Evolutionary conservation across 2,329 filamentous ascomycete genomes (phyloP).

Genomic region (Colletotrichum sp.): DNA sequence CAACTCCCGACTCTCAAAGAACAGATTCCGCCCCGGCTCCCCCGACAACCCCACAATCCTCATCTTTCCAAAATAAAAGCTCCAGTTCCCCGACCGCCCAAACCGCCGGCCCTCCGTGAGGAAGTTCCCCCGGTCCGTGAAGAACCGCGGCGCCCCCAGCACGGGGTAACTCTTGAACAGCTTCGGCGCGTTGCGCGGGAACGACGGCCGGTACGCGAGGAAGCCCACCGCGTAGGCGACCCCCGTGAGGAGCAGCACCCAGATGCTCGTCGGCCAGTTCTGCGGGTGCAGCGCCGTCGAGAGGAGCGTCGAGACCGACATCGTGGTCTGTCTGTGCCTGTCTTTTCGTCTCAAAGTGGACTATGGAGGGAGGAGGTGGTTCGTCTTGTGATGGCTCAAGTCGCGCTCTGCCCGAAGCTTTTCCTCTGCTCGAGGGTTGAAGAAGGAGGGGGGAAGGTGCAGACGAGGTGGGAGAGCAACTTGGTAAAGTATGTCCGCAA

Average conservation of each 20-base stretch:
- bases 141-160: slow-evolving; percentile 49
- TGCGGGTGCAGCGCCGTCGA: slow-evolving; percentile 3
- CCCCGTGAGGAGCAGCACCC: slow-evolving; percentile 19
- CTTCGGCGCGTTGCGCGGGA: slow-evolving; percentile 28
- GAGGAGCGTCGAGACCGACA: not conserved
- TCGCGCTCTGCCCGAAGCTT: not conserved
- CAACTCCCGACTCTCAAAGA: slow-evolving; percentile 49
- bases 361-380: not conserved
- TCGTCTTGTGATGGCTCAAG: not conserved
- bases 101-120: slow-evolving; percentile 34
- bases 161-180: slow-evolving; percentile 40
- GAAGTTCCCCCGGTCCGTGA: slow-evolving; percentile 50
- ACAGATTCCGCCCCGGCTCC: slow-evolving; percentile 42
- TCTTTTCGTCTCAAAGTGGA: not conserved
- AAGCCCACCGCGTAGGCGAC: slow-evolving; percentile 14
- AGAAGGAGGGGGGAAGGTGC: not conserved
- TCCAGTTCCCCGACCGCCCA: slow-evolving; percentile 47
- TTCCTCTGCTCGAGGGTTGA: not conserved
- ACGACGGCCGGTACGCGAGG: slow-evolving; percentile 21
- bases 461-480: not conserved
- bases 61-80: slow-evolving; percentile 51
- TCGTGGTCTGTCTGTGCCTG: not conserved
- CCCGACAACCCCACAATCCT: slow-evolving; percentile 50
- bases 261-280: slow-evolving; percentile 24
- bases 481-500: not conserved